Evolutionary conservation across 495 filamentous ascomycete genomes (phyloP), one percentile per base, ranked within the genome.

Genomic region (Lichina pygmaea): DNA sequence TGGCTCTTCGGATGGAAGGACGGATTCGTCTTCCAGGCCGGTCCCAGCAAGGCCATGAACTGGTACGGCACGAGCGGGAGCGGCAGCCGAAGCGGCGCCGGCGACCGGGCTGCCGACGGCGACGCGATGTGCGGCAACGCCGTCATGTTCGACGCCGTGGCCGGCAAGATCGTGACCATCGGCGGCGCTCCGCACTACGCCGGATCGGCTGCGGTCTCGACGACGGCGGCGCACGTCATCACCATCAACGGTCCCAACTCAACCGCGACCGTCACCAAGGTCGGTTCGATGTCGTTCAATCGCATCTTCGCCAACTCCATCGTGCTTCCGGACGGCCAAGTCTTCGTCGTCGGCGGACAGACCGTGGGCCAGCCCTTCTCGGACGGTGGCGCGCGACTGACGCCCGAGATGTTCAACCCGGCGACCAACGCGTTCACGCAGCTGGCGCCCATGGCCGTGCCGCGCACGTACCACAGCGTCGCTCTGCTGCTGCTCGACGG

Each of bases 1-100:
- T 74, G 71, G 72, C 58, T 76, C n/a, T 76, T 73, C 52, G 68
- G 53, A 8, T 76, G 71, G 66, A 73, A 67, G 49, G 57, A 61
- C 38, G 60, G 56, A 8, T 62, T 51, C 30, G 63, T 72, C 15
- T 70, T 74, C 59, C 70, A 75, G 53, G 70, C 70, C 6, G 71
- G 72, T 6, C 72, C 71, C 6, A 65, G 60, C 46, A 58, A 52
- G 42, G 47, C 53, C 1, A 73, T 73, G 70, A 67, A 74, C 53
- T 77, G 73, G 73, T 75, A 66, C 53, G 52, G 51, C 10, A 63
- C 62, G 9, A 47, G 47, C 8, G 64, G 57, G 11, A 48, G 46
- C 8, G 71, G 71, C 0, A 58, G 49, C n/a, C 48, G 54, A 13
- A 50, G 44, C 4, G 17, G 33, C 2, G 69, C 65, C 6, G 66